Conservation (phyloP, 805 yeast genomes). For the Starmerella ratchasimensis region DNA sequence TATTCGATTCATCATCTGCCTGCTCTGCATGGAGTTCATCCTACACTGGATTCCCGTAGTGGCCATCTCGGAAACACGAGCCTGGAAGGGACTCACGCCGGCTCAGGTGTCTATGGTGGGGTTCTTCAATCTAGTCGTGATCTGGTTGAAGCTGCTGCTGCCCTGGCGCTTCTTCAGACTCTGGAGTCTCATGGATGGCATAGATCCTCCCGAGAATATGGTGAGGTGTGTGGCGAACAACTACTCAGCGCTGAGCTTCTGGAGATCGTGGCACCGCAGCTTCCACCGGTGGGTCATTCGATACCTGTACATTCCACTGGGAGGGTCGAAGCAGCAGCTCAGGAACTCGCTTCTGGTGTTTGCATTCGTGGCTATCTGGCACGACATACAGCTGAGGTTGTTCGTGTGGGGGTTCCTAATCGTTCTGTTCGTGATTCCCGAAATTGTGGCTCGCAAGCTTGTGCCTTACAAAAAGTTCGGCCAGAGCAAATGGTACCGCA, state of each 20-base stretch:
- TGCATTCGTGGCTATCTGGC: constrained; percentile 96
- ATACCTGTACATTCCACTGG: constrained; percentile 82
- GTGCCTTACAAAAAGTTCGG: constrained; percentile 30
- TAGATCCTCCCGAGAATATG: constrained; percentile 97
- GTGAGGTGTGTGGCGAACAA: constrained; percentile 90
- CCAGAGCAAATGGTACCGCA: constrained; percentile 56
- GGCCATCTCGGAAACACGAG: constrained; percentile 77
- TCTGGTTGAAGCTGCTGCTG: constrained; percentile 82
- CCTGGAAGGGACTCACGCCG: constrained; percentile 83
- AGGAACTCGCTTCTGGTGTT: constrained; percentile 73
- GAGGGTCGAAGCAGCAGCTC: constrained; percentile 62
- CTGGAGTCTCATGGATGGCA: constrained; percentile 85
- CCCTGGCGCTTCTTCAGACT: constrained; percentile 94
- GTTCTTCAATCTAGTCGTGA: constrained; percentile 70
- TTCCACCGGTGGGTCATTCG: constrained; percentile 81
- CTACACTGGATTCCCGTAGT: constrained; percentile 84
- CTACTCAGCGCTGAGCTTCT: constrained; percentile 83
- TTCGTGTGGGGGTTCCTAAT: constrained; percentile 94
- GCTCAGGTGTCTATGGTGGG: constrained; percentile 94
- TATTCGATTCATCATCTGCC: constrained; percentile 52
- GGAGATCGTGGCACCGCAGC: constrained; percentile 99
- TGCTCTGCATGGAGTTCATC: constrained; percentile 76
- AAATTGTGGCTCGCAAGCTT: constrained; percentile 44
- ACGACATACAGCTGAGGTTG: constrained; percentile 78
- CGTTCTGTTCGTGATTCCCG: constrained; percentile 79